These are phyloP conservation scores for Sporopachydermia quercuum DNA, from an alignment of 805 yeast species.

Conservation along the genomic window DNA sequence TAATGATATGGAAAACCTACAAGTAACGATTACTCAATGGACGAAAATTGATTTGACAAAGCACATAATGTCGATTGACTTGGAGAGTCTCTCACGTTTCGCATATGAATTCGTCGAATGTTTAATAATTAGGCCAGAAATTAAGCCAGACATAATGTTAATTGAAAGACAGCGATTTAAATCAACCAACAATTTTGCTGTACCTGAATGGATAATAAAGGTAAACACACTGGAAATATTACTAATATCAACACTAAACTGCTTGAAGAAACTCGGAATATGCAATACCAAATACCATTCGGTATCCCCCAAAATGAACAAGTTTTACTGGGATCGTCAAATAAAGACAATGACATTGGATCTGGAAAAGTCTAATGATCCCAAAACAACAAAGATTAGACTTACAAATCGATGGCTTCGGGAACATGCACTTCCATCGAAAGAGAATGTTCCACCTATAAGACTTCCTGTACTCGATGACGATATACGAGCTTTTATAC, in stretches of 20 bases:
- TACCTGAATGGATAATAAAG: not conserved
- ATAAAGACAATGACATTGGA: not conserved
- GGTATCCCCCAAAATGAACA: not conserved
- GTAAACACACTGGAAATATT: not conserved
- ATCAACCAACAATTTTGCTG: constrained; percentile 13
- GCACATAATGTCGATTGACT: constrained; percentile 2
- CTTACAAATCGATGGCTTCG: not conserved
- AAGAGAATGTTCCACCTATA: not conserved
- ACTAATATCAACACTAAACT: not conserved
- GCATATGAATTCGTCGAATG: constrained; percentile 2
- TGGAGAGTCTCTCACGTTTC: constrained; percentile 5
- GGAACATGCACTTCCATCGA: not conserved
- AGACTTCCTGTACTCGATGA: not conserved
- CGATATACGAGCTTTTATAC: not conserved
- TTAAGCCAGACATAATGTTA: constrained; percentile 26
- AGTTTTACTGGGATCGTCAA: not conserved
- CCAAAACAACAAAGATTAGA: not conserved
- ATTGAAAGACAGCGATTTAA: constrained; percentile 46
- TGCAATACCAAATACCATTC: not conserved
- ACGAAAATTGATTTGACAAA: constrained; percentile 2
- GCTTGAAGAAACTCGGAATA: not conserved
- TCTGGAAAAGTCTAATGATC: not conserved
- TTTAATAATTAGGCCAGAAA: constrained; percentile 1
- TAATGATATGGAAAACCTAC: constrained; percentile 3
- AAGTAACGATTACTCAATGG: constrained; percentile 8